Conservation (phyloP, 768 basidiomycete genomes). For the Floccularia luteovirens region DNA sequence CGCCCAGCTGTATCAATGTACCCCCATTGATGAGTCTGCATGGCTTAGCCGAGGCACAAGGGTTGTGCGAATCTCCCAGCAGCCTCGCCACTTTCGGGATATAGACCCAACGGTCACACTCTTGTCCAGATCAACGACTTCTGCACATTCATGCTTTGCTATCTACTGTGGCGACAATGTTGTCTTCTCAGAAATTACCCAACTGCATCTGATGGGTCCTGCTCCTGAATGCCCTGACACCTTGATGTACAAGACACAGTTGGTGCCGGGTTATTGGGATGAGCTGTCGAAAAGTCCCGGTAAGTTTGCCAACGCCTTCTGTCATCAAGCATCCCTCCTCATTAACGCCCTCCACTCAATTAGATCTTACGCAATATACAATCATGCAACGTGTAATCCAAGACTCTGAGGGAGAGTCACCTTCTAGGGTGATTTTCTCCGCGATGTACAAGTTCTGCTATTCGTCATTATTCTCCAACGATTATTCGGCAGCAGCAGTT, state of each 20-base stretch:
- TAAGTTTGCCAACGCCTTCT: conserved; percentile 20
- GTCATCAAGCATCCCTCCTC: conserved; percentile 5
- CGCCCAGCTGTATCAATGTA: not conserved
- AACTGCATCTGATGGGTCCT: conserved; percentile 20
- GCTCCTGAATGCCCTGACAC: conserved; percentile 19
- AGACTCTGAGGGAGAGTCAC: conserved; percentile 17
- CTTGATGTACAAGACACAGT: conserved; percentile 48
- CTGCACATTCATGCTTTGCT: conserved; percentile 47
- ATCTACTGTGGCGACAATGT: conserved; percentile 41
- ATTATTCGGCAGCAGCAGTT: not conserved
- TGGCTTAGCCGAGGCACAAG: conserved; percentile 20
- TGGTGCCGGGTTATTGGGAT: conserved; percentile 63
- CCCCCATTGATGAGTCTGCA: conserved; percentile 12
- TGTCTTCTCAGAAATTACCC: conserved; percentile 44
- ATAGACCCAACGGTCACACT: conserved; percentile 70
- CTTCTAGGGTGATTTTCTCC: conserved; percentile 36
- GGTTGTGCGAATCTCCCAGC: conserved; percentile 28
- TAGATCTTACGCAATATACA: conserved; percentile 61
- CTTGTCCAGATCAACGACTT: conserved; percentile 35
- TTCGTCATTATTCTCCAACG: conserved; percentile 9
- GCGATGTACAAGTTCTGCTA: conserved; percentile 54
- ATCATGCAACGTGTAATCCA: conserved; percentile 58
- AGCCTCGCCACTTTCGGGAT: conserved; percentile 43
- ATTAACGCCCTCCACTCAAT: conserved; percentile 3
- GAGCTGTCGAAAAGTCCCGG: conserved; percentile 48